A percentile compares a stretch with the other conserved stretches of the same genome.
Evolutionary conservation across 1,284 basidiomycete species (phyloP).

Genomic region (Afroboletus lepidellus): DNA sequence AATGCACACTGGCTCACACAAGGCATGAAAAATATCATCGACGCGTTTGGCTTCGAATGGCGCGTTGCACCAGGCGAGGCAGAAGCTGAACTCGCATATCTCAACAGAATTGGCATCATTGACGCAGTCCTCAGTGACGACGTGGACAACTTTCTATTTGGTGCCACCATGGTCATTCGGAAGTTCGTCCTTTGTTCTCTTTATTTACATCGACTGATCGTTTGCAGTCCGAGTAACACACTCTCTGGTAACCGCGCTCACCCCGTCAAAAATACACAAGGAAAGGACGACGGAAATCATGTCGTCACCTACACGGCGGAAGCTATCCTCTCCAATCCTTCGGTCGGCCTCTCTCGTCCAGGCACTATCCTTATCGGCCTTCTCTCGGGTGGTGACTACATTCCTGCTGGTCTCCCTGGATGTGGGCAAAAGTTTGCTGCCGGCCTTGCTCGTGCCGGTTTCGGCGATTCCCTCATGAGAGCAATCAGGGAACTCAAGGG

Average conservation of each 20-base stretch:
- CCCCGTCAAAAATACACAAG: conserved; percentile 58
- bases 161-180: conserved; percentile 78
- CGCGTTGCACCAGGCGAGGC: conserved; percentile 91
- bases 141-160: conserved; percentile 90
- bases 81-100: conserved; percentile 90
- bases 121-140: conserved; percentile 94
- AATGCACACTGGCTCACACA: conserved; percentile 62
- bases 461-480: conserved; percentile 65
- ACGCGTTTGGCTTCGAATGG: conserved; percentile 89
- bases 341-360: conserved; percentile 63
- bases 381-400: conserved; percentile 89
- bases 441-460: conserved; percentile 69
- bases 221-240: conserved; percentile 64
- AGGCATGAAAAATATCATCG: conserved; percentile 79
- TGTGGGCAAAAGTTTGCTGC: conserved; percentile 65
- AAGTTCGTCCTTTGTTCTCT: conserved; percentile 46
- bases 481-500: conserved; percentile 54
- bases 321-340: conserved; percentile 50
- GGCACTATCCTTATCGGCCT: conserved; percentile 86
- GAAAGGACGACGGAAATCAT: conserved; percentile 73
- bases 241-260: conserved; percentile 68
- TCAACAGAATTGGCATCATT: conserved; percentile 79
- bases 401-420: conserved; percentile 61
- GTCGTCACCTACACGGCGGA: conserved; percentile 62
- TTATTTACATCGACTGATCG: conserved; percentile 7